A percentile compares a stretch with the other conserved stretches of the same genome.
phyloP scores from a whole-genome alignment of 2,329 filamentous ascomycete genomes.

The Fusarium poae region DNA sequence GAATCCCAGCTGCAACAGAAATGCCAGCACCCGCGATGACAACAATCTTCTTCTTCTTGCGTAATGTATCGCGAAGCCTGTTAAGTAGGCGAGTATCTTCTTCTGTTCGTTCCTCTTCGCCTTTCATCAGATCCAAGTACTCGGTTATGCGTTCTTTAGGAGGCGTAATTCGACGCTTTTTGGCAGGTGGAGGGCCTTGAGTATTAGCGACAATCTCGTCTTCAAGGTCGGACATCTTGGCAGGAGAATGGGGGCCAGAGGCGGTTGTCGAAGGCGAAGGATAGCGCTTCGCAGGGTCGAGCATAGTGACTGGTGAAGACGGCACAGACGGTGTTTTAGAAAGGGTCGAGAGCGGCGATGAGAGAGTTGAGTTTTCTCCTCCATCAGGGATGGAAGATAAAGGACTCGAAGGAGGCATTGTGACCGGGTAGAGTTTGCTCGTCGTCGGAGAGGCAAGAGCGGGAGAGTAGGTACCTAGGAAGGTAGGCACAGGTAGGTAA shows the following conservation, averaged over 20 bases:
- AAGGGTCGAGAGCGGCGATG: conserved; percentile 67
- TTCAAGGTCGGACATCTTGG: conserved; percentile 58
- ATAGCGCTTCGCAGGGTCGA: conserved; percentile 61
- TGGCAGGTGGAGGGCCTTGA: conserved; percentile 77
- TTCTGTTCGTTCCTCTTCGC: conserved; percentile 62
- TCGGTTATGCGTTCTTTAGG: conserved; percentile 80
- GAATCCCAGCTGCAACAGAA: conserved; percentile 95
- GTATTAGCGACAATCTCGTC: conserved; percentile 50
- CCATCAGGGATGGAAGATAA: conserved; percentile 52
- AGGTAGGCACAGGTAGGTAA: no score
- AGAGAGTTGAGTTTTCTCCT: conserved; percentile 57
- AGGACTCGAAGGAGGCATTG: conserved; percentile 50
- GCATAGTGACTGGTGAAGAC: conserved; percentile 59
- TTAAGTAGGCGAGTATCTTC: conserved; percentile 70
- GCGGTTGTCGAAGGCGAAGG: conserved; percentile 65
- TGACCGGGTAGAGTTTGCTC: conserved; percentile 20
- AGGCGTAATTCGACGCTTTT: conserved; percentile 77
- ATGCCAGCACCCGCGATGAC: conserved; percentile 97
- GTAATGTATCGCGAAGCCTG: conserved; percentile 78
- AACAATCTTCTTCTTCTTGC: conserved; percentile 95
- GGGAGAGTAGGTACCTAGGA: conserved; percentile 24
- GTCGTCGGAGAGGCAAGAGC: conserved; percentile 7
- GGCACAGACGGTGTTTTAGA: conserved; percentile 66
- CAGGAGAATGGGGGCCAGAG: conserved; percentile 66
- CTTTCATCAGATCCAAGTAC: conserved; percentile 76